Evolutionary conservation across 805 yeast genomes (phyloP).

Genomic region (Ogataea sp.): DNA sequence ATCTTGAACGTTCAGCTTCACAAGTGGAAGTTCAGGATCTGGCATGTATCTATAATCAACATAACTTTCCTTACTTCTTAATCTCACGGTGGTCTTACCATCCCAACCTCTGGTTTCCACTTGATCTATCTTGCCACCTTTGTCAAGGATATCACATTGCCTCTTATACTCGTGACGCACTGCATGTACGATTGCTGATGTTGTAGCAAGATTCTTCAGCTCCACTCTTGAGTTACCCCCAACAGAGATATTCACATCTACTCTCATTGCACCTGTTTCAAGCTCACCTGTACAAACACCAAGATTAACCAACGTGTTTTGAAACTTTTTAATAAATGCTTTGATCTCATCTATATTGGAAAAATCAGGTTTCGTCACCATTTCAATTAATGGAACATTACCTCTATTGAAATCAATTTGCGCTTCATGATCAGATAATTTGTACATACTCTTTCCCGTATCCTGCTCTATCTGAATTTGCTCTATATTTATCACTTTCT

Average conservation of each 20-base stretch:
- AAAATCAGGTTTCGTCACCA: slow-evolving; percentile 89
- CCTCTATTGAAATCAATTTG: slow-evolving; percentile 77
- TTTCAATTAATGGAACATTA: slow-evolving; percentile 79
- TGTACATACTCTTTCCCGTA: slow-evolving; percentile 73
- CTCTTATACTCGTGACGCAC: slow-evolving; percentile 64
- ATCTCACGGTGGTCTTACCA: slow-evolving; percentile 57
- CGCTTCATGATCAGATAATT: slow-evolving; percentile 28
- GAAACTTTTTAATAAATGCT: slow-evolving; percentile 75
- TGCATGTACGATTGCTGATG: slow-evolving; percentile 73
- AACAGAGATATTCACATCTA: slow-evolving; percentile 89
- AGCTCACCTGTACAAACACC: slow-evolving; percentile 82
- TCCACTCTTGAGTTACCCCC: slow-evolving; percentile 71
- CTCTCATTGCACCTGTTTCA: slow-evolving; percentile 92
- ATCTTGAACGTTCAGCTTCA: slow-evolving; percentile 38
- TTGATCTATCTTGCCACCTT: slow-evolving; percentile 14
- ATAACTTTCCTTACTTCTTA: slow-evolving; percentile 72
- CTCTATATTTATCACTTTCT: slow-evolving; percentile 49
- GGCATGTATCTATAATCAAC: slow-evolving; percentile 92
- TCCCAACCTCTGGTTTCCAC: slow-evolving; percentile 90
- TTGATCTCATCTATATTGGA: slow-evolving; percentile 56
- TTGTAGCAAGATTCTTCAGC: slow-evolving; percentile 80
- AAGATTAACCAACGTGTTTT: slow-evolving; percentile 56
- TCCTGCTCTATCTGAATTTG: slow-evolving; percentile 95
- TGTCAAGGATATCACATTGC: slow-evolving; percentile 45
- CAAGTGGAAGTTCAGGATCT: slow-evolving; percentile 75